Conservation (phyloP, 2,329 filamentous ascomycete genomes). For the Grosmannia huntii region DNA sequence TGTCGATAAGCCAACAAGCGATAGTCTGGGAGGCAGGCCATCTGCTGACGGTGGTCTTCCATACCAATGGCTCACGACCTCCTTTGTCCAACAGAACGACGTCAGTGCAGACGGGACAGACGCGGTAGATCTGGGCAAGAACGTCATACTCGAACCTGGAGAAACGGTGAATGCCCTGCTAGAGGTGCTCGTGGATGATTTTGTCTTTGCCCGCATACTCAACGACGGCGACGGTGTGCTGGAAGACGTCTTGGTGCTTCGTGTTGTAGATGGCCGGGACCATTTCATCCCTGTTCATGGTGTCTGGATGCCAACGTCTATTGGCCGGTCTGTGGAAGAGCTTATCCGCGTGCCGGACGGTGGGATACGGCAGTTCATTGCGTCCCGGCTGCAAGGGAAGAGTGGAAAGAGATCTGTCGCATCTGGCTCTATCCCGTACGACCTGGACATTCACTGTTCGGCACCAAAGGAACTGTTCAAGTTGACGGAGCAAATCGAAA, state of each 20-base stretch:
- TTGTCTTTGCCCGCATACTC: conserved; percentile 52
- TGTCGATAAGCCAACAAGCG: conserved; percentile 52
- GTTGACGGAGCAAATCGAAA: conserved; percentile 67
- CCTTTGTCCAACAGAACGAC: conserved; percentile 41
- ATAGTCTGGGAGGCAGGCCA: conserved; percentile 22
- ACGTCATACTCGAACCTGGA: conserved; percentile 67
- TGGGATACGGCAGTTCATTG: conserved; percentile 49
- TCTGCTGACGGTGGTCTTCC: conserved; percentile 19
- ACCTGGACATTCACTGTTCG: conserved; percentile 54
- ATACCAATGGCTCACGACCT: conserved; percentile 55
- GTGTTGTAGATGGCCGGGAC: conserved; percentile 72
- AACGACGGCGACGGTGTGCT: conserved; percentile 55
- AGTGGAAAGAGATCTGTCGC: conserved; percentile 17
- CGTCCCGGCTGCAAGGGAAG: conserved; percentile 14
- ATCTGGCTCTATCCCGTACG: conserved; percentile 37
- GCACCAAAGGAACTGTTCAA: conserved; percentile 82
- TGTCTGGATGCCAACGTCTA: conserved; percentile 67
- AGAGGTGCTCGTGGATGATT: conserved; percentile 50
- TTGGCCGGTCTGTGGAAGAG: conserved; percentile 78
- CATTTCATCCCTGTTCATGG: conserved; percentile 79
- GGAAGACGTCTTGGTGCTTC: conserved; percentile 79
- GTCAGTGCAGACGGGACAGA: conserved; percentile 19
- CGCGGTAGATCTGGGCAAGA: conserved; percentile 28
- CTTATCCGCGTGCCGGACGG: conserved; percentile 76
- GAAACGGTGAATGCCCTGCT: conserved; percentile 65